phyloP scores from a whole-genome alignment of 176 grass and related monocot genomes.

The Ensete ventricosum region DNA sequence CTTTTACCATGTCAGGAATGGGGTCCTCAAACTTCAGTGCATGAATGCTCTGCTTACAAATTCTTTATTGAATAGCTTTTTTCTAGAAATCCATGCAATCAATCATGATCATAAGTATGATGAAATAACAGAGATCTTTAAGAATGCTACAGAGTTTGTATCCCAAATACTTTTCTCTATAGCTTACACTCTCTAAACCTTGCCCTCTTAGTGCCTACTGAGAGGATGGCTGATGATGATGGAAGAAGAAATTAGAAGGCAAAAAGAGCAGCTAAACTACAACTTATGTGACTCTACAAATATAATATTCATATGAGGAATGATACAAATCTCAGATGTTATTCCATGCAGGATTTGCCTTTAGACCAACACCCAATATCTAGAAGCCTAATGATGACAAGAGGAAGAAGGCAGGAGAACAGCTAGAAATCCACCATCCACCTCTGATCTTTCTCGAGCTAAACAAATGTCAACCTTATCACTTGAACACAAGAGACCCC shows the following conservation, averaged over 20 bases:
- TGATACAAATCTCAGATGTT: too few species aligned
- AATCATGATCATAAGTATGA: too few species aligned
- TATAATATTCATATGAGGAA: too few species aligned
- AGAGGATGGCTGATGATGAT: too few species aligned
- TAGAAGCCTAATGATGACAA: slow-evolving; percentile 17
- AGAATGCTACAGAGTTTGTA: too few species aligned
- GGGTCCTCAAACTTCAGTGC: neutral
- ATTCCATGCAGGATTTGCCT: slow-evolving; percentile 12
- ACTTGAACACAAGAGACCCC: neutral
- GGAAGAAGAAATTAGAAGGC: too few species aligned
- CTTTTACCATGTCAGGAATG: neutral
- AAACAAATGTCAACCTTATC: neutral
- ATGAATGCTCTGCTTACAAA: neutral
- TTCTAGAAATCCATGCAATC: neutral
- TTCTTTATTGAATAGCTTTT: neutral
- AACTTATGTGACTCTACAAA: too few species aligned
- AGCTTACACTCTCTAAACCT: too few species aligned
- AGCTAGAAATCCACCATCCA: slow-evolving; percentile 23
- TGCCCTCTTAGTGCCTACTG: too few species aligned
- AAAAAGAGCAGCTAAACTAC: too few species aligned
- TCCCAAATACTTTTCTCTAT: too few species aligned
- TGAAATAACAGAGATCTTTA: too few species aligned
- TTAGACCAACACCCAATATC: slow-evolving; percentile 18
- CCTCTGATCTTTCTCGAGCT: slow-evolving; percentile 1
- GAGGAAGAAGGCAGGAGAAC: slow-evolving; percentile 4